These are phyloP conservation scores for Linderniella brevidens DNA, from an alignment of 257 asterid genomes.

Conservation along the genomic window DNA sequence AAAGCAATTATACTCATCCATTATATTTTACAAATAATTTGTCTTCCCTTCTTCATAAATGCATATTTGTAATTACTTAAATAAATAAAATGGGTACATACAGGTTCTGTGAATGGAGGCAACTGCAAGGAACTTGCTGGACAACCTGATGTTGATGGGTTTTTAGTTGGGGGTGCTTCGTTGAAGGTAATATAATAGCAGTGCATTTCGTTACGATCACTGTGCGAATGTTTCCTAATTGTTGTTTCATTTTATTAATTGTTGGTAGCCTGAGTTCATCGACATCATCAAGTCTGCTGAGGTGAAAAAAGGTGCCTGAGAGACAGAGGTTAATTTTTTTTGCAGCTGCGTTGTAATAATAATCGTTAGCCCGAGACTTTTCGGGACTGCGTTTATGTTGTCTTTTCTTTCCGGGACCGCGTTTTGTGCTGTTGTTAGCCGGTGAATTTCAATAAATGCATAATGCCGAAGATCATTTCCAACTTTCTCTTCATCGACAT, in stretches of 20 bases:
- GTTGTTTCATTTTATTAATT: background rate
- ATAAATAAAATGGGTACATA: background rate
- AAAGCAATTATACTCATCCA: background rate
- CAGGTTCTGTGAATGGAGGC: conserved; percentile 7
- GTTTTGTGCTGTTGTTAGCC: too few relatives aligned
- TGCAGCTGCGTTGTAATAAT: too few relatives aligned
- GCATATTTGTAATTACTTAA: background rate
- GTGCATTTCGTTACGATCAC: background rate
- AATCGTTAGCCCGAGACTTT: too few relatives aligned
- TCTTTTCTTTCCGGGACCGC: too few relatives aligned
- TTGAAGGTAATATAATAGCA: background rate
- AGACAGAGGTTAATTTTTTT: too few relatives aligned
- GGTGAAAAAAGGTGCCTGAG: conserved; percentile 5
- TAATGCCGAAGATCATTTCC: too few relatives aligned
- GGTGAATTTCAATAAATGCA: too few relatives aligned
- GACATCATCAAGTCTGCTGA: conserved; percentile 9
- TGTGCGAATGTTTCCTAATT: background rate
- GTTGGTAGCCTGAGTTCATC: conserved; percentile 5
- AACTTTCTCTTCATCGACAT: too few relatives aligned
- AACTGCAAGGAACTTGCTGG: conserved; percentile 8
- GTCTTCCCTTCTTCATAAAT: background rate
- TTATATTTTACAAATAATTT: too few relatives aligned
- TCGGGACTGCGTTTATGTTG: too few relatives aligned
- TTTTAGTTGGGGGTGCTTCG: conserved; percentile 5
- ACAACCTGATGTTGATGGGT: conserved; percentile 6